Percentiles rank a stretch among this genome's conserved stretches.
These are phyloP conservation scores for Penicillium antarcticum DNA, from an alignment of 495 filamentous ascomycete genomes.

Conservation along the genomic window DNA sequence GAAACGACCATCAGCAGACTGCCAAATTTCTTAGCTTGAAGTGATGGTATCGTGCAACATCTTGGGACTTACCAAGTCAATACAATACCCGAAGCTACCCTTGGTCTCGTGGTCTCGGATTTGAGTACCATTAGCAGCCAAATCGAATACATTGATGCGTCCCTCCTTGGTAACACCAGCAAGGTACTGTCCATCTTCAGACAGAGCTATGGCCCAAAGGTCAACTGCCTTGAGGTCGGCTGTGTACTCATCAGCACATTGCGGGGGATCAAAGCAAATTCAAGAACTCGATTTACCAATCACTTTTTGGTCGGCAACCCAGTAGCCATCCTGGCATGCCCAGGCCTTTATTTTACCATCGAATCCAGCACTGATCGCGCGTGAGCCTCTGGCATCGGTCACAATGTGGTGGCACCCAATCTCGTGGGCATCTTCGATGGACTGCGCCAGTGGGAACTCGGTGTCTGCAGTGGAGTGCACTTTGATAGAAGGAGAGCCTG, in stretches of 20 bases:
- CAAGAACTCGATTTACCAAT: slow-evolving; percentile 32
- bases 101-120: slow-evolving; percentile 88
- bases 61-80: slow-evolving; percentile 63
- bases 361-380: slow-evolving; percentile 81
- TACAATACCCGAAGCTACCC: slow-evolving; percentile 79
- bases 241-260: slow-evolving; percentile 6
- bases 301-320: slow-evolving; percentile 49
- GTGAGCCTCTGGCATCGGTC: slow-evolving; percentile 62
- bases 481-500: slow-evolving; percentile 74
- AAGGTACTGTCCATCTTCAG: slow-evolving; percentile 74
- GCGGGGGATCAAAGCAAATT: not conserved
- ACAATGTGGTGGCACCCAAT: slow-evolving; percentile 87
- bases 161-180: slow-evolving; percentile 81
- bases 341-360: slow-evolving; percentile 82
- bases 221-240: slow-evolving; percentile 42
- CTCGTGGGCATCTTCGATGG: slow-evolving; percentile 70
- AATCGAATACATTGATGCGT: slow-evolving; percentile 83
- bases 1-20: slow-evolving; percentile 74
- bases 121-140: slow-evolving; percentile 48
- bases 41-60: not conserved
- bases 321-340: slow-evolving; percentile 52
- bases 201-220: slow-evolving; percentile 83
- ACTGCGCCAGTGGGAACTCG: slow-evolving; percentile 73
- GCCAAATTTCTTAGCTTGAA: slow-evolving; percentile 5
- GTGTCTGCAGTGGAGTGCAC: slow-evolving; percentile 68